Evolutionary conservation across 371 early-diverging fungal genomes (phyloP), one percentile per base, ranked within the genome.

Genomic region (Rhizopus arrhizus): DNA sequence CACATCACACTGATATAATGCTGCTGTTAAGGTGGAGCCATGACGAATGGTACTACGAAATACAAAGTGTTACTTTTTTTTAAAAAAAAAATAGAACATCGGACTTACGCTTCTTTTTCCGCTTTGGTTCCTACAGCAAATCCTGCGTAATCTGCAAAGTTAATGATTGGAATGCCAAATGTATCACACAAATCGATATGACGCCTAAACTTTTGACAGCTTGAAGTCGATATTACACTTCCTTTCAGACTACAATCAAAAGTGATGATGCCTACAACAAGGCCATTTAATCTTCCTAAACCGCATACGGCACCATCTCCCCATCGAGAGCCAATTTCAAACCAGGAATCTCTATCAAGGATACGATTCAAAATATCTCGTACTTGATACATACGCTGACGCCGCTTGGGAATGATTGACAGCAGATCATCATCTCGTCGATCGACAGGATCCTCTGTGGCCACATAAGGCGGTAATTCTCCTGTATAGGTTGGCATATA

Each of bases 271-370:
- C 80, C 80, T 11, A 76, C 71, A n/a, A 74, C 68, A 43, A 68
- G 69, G 0, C 80, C 80, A 51, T 66, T 42, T 33, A 74, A 42
- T 12, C 75, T 60, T 7, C 69, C 77, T 29, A 79, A 52, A 32
- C 75, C 80, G 51, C 76, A 75, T 0, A 79, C 75, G 8, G 76
- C 80, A 42, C 80, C 74, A 41, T 76, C 75, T 68, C 77, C 80
- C 80, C 77, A 79, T 9, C 70, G 74, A 29, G 59, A 42, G 4
- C 80, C 80, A 40, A 79, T 76, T 43, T 76, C 75, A 56, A 79
- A 79, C 77, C 77, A 79, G 9, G 73, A 72, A 3, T 50, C 66
- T 6, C 50, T 43, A 42, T 79, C 77, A 5, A 79, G 53, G 4
- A 76, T 75, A 4, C 68, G 61, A 2, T 49, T 67, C 2, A 76